Evolutionary conservation across 371 early-diverging fungal species (phyloP).

Genomic region (Saksenaea vasiformis): DNA sequence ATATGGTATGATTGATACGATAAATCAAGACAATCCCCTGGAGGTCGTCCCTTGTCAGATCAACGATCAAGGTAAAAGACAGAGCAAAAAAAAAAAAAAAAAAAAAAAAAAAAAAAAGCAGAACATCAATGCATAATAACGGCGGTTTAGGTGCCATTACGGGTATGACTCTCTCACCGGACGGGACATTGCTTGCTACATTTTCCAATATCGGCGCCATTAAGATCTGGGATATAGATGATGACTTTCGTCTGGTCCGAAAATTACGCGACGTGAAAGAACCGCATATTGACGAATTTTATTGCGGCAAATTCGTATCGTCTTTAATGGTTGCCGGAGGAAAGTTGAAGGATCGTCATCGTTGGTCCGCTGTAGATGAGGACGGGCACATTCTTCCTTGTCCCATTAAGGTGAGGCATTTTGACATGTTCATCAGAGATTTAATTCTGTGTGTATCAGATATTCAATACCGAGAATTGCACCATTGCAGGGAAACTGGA

Average conservation of each 20-base stretch:
- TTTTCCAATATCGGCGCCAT: slow-evolving; percentile 81
- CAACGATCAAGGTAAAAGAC: not conserved
- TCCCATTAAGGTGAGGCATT: slow-evolving; percentile 67
- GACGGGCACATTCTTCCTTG: slow-evolving; percentile 92
- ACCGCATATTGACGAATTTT: slow-evolving; percentile 87
- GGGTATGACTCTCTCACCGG: slow-evolving; percentile 78
- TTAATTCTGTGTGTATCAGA: slow-evolving; percentile 23
- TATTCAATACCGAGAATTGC: slow-evolving; percentile 77
- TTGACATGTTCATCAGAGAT: not conserved
- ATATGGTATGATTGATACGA: slow-evolving; percentile 27
- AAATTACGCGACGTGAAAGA: slow-evolving; percentile 79
- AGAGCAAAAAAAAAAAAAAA: not conserved
- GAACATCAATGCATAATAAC: not conserved
- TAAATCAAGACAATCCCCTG: slow-evolving; percentile 69
- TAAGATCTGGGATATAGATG: slow-evolving; percentile 78
- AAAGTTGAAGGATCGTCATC: slow-evolving; percentile 77
- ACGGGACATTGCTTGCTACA: slow-evolving; percentile 82
- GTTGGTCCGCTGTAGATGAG: slow-evolving; percentile 86
- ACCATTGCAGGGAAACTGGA: slow-evolving; percentile 70
- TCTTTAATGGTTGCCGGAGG: slow-evolving; percentile 43
- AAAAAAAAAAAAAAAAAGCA: not conserved
- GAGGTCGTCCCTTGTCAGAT: not conserved
- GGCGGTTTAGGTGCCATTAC: slow-evolving; percentile 64
- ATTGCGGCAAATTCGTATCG: slow-evolving; percentile 74
- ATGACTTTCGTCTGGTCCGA: slow-evolving; percentile 64